Evolutionary conservation across 352 stramenopile genomes (phyloP).

Genomic region (Pythium apleroticum): DNA sequence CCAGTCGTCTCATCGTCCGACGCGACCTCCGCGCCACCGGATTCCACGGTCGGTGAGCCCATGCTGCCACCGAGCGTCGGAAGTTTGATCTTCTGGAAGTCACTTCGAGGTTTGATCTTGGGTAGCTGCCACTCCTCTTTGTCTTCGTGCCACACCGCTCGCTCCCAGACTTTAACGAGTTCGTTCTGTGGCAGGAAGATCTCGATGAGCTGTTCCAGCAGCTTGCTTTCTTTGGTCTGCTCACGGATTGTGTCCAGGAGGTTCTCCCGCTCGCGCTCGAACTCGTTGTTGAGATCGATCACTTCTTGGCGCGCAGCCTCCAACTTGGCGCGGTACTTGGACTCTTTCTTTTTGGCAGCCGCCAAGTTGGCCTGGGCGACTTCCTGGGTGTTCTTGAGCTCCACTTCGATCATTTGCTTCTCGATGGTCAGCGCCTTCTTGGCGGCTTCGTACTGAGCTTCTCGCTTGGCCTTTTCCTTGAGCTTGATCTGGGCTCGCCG

Average conservation of each 20-base stretch:
- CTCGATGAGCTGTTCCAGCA: slow-evolving; percentile 87
- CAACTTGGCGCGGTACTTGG: slow-evolving; percentile 67
- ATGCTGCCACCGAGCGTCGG: slow-evolving; percentile 38
- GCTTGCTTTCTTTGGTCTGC: slow-evolving; percentile 85
- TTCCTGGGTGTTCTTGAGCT: slow-evolving; percentile 73
- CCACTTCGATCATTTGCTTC: slow-evolving; percentile 73
- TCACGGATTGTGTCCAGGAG: slow-evolving; percentile 88
- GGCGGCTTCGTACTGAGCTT: slow-evolving; percentile 62
- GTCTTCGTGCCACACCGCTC: slow-evolving; percentile 82
- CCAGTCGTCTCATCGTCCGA: slow-evolving; percentile 45
- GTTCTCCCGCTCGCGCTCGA: slow-evolving; percentile 83
- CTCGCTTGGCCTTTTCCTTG: slow-evolving; percentile 69
- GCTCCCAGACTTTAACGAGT: slow-evolving; percentile 87
- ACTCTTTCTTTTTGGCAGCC: slow-evolving; percentile 60
- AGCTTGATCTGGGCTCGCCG: slow-evolving; percentile 77
- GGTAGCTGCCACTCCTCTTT: slow-evolving; percentile 75
- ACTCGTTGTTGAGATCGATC: slow-evolving; percentile 79
- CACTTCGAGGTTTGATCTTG: slow-evolving; percentile 72
- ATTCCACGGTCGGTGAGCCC: slow-evolving; percentile 29
- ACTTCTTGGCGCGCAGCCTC: slow-evolving; percentile 82
- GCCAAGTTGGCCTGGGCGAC: slow-evolving; percentile 53
- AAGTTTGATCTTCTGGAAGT: slow-evolving; percentile 82
- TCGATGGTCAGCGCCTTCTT: slow-evolving; percentile 57
- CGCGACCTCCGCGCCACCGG: slow-evolving; percentile 56
- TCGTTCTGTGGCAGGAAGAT: slow-evolving; percentile 84